These are phyloP conservation scores for Leucaena leucocephala DNA, from an alignment of 306 rosid genomes.

Conservation along the genomic window DNA sequence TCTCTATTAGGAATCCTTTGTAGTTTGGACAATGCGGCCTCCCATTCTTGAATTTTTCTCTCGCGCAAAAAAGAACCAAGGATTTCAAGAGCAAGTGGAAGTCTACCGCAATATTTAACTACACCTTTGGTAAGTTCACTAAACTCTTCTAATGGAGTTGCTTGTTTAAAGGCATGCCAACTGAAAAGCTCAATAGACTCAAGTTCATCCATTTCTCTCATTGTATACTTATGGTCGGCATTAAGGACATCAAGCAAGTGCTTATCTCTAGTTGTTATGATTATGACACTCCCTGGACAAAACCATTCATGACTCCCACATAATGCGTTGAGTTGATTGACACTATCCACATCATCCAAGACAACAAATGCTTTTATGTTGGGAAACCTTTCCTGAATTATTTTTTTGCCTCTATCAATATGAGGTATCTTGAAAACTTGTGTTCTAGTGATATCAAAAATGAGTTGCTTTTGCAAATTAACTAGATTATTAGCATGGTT, in stretches of 20 bases:
- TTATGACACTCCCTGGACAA: background rate
- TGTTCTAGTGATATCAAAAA: background rate
- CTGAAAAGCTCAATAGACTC: background rate
- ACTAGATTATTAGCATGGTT: background rate
- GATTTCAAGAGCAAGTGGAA: background rate
- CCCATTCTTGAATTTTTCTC: background rate
- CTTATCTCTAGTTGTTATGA: background rate
- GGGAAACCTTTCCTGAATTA: background rate
- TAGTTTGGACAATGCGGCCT: background rate
- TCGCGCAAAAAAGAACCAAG: background rate
- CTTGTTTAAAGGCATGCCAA: background rate
- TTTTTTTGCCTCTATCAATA: background rate
- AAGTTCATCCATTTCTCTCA: background rate
- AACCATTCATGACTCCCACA: background rate
- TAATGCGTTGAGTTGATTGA: background rate
- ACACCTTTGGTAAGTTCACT: background rate
- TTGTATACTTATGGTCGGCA: background rate
- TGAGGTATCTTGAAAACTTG: background rate
- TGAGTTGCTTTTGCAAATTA: background rate
- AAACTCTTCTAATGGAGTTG: rapidly evolving
- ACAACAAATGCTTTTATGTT: background rate
- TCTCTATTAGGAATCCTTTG: background rate
- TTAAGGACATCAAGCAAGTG: background rate
- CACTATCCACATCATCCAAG: background rate
- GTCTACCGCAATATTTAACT: background rate